These are phyloP conservation scores for Metschnikowia henanensis DNA, from an alignment of 805 yeast species.

Conservation along the genomic window DNA sequence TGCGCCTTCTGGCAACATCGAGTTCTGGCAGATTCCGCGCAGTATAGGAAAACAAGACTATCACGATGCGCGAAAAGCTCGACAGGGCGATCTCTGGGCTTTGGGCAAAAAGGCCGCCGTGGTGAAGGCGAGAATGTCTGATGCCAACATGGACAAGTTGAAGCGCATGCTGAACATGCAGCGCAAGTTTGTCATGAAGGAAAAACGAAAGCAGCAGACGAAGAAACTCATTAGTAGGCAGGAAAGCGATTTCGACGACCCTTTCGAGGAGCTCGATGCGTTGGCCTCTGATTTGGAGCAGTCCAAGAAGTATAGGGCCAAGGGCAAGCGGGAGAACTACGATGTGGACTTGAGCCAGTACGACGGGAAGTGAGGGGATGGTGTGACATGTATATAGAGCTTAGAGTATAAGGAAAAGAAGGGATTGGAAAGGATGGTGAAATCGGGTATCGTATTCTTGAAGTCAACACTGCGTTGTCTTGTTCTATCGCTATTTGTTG, in stretches of 20 bases:
- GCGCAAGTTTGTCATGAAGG: slow-evolving; percentile 32
- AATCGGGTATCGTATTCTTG: too few relatives aligned
- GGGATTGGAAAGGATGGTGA: not conserved
- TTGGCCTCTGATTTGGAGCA: slow-evolving; percentile 31
- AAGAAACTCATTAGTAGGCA: slow-evolving; percentile 18
- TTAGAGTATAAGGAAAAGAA: not conserved
- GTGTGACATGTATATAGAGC: too few relatives aligned
- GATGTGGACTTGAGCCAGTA: slow-evolving; percentile 21
- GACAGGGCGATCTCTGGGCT: slow-evolving; percentile 89
- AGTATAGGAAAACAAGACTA: slow-evolving; percentile 71
- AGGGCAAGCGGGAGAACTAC: slow-evolving; percentile 30
- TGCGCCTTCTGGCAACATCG: slow-evolving; percentile 75
- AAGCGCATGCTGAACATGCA: slow-evolving; percentile 37
- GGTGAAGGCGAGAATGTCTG: slow-evolving; percentile 32
- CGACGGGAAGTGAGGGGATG: slow-evolving; percentile 19
- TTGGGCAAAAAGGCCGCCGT: slow-evolving; percentile 35
- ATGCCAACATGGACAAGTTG: slow-evolving; percentile 31
- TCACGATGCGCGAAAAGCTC: slow-evolving; percentile 87
- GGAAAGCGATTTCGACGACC: slow-evolving; percentile 19
- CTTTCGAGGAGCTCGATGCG: slow-evolving; percentile 15
- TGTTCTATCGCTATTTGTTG: too few relatives aligned
- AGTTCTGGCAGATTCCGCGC: slow-evolving; percentile 85
- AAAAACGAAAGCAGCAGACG: slow-evolving; percentile 18
- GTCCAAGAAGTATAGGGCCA: slow-evolving; percentile 30
- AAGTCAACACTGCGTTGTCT: too few relatives aligned